Evolutionary conservation across 441 rosid species (phyloP).

Genomic region (Pelargonium citronellum): DNA sequence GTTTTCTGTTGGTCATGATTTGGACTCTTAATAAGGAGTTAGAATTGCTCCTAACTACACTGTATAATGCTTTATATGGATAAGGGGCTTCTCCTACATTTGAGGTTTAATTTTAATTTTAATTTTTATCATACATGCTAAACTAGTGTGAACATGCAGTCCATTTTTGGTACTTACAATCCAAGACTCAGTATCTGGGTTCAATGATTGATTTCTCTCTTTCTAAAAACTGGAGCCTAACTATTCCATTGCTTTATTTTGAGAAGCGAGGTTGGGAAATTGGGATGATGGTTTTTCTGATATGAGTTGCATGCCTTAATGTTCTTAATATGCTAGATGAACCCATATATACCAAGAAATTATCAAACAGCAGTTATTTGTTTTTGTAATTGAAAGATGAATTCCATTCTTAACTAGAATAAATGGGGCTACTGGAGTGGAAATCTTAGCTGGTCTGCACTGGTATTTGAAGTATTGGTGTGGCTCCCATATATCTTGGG

Average conservation of each 20-base stretch:
- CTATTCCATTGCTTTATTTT: neutral
- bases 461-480: slow-evolving; percentile 67
- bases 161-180: too few species aligned
- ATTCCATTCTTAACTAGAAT: slow-evolving; percentile 36
- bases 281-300: too few species aligned
- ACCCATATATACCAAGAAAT: neutral
- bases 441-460: slow-evolving; percentile 59
- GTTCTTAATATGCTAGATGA: neutral
- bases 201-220: neutral
- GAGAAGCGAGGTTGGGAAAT: neutral
- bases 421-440: slow-evolving; percentile 57
- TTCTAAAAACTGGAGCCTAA: neutral
- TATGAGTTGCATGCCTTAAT: neutral
- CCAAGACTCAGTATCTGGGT: too few species aligned
- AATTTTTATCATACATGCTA: too few species aligned
- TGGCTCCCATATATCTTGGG: slow-evolving; percentile 64
- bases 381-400: slow-evolving; percentile 2
- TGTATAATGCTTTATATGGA: too few species aligned
- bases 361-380: neutral
- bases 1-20: too few species aligned
- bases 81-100: too few species aligned
- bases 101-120: too few species aligned
- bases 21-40: too few species aligned
- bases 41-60: too few species aligned
- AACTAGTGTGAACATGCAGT: too few species aligned